Percentiles rank a stretch among this genome's conserved stretches.
phyloP scores from a whole-genome alignment of 495 filamentous ascomycete genomes.

The Neurospora tetraspora region DNA sequence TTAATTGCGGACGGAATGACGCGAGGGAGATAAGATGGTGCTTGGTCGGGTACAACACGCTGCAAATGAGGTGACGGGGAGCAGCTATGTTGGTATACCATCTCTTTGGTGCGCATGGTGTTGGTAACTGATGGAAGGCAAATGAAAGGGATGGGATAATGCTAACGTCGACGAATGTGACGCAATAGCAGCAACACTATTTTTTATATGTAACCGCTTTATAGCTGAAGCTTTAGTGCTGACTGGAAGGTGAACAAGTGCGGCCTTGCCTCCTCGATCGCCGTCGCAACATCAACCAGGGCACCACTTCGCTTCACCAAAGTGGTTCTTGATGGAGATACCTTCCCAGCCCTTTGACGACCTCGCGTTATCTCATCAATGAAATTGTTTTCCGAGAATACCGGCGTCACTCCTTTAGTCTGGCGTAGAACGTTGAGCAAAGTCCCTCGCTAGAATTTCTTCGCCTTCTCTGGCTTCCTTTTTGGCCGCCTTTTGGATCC shows the following conservation, averaged over 20 bases:
- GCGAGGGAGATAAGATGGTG: background rate
- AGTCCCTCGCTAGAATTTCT: background rate
- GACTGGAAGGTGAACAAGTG: background rate
- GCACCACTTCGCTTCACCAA: background rate
- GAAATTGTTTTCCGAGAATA: background rate
- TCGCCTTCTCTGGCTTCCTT: background rate
- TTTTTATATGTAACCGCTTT: background rate
- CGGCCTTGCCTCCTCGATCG: background rate
- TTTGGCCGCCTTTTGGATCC: background rate
- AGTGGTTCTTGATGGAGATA: background rate
- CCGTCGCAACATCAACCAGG: background rate
- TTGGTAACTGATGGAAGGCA: background rate
- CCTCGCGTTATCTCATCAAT: background rate
- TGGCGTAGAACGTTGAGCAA: background rate
- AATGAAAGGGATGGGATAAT: conserved; percentile 1
- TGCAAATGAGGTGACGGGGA: background rate
- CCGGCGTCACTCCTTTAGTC: background rate
- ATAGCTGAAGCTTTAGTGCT: background rate
- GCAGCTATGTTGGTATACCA: background rate
- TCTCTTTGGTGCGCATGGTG: background rate
- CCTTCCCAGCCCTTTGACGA: background rate
- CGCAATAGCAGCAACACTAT: background rate
- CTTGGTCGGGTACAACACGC: background rate
- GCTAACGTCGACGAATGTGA: background rate
- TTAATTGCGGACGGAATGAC: background rate